Evolutionary conservation across 1,284 basidiomycete genomes (phyloP).

Genomic region (Leccinum fallax): DNA sequence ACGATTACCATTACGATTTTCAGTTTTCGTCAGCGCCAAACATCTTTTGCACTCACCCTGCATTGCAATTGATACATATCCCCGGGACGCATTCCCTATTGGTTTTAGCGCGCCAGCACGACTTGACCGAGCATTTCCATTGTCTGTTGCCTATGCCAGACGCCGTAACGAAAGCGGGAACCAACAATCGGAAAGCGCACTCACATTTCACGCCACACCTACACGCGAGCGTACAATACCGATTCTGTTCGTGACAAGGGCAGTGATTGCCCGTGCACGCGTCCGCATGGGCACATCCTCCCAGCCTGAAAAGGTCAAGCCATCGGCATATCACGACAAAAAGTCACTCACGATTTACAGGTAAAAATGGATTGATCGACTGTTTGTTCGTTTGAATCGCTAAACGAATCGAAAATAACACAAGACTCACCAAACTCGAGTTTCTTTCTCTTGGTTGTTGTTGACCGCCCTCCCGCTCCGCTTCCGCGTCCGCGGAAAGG

Average conservation of each 20-base stretch:
- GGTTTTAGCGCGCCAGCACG: constrained; percentile 20
- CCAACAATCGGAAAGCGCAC: constrained; percentile 6
- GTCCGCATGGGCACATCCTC: constrained; percentile 45
- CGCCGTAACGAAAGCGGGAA: neutral
- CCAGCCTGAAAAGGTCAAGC: constrained; percentile 21
- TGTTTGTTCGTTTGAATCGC: neutral
- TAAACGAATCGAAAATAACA: neutral
- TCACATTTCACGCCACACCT: constrained; percentile 42
- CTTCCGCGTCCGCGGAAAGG: constrained; percentile 7
- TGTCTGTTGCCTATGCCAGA: constrained; percentile 27
- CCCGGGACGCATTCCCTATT: constrained; percentile 32
- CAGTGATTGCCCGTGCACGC: constrained; percentile 31
- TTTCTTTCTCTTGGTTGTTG: constrained; percentile 4
- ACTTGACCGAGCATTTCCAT: constrained; percentile 19
- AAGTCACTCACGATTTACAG: constrained; percentile 17
- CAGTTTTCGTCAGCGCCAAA: neutral
- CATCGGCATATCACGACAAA: too few species aligned
- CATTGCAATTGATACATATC: constrained; percentile 30
- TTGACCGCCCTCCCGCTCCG: neutral
- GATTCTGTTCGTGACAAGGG: constrained; percentile 33
- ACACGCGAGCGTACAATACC: constrained; percentile 42
- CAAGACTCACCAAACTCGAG: constrained; percentile 20
- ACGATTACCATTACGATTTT: neutral
- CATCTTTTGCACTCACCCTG: constrained; percentile 22
- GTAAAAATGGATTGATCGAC: neutral